Evolutionary conservation across 1,139 yeast species (phyloP), one percentile per base, ranked within the genome.

Genomic region (Taphrina betulina): DNA sequence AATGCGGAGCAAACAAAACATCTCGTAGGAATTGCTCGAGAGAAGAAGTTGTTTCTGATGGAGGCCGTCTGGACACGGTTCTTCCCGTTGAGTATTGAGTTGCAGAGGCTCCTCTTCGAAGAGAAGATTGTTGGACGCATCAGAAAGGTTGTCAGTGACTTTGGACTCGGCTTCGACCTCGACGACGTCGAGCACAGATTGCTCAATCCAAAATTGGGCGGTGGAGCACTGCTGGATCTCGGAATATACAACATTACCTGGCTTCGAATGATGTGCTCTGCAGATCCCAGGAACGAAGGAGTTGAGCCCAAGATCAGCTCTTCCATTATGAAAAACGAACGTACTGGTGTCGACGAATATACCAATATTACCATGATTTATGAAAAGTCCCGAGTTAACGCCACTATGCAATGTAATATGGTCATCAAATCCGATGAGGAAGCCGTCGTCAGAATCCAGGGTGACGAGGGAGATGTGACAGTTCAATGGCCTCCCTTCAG

Each of bases 21-120:
- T 41, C 65, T 81, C 16, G 68, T 75, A 46, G 71, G 67, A 2
- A 71, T 75, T 51, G 85, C 85, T 10, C 69, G 70, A 61, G 63
- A 68, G 51, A 73, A 76, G 64, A 68, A 71, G 1, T 70, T 75
- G 53, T 80, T 77, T 62, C 69, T 80, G 56, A 78, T 81, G 83
- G 86, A 81, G 65, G 85, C 79, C 1, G 77, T 81, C 56, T 81
- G 86, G 86, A 78, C 84, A 1, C 71, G 85, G 50, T 81, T 78
- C 64, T 78, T 81, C 71, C 85, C 85, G 1, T 63, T 78, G 17
- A 70, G 76, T 35, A 58, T 65, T 23, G 70, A 70, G 26, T 68
- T 79, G 55, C 70, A 73, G 60, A 59, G 71, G 33, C 67, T 72
- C 58, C 64, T 81, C 29, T 77, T 74, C 61, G 71, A 74, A 24